These are phyloP conservation scores for Larix sibirica DNA, from an alignment of 83 land plant genomes.

Conservation along the genomic window DNA sequence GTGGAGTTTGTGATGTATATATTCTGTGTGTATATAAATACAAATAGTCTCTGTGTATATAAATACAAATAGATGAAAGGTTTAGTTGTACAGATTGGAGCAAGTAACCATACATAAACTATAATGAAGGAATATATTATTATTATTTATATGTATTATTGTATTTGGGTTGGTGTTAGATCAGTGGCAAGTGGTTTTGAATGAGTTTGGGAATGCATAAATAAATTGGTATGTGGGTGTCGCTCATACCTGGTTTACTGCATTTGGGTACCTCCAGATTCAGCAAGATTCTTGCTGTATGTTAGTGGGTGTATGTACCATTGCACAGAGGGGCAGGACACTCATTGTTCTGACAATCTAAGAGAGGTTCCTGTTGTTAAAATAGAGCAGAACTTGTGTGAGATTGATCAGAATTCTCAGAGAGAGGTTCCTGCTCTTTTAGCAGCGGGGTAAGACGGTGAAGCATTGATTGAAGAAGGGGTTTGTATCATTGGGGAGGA, in stretches of 20 bases:
- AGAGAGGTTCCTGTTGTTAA: conserved; percentile 2
- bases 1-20: background rate
- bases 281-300: conserved; percentile 1
- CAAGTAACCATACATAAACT: background rate
- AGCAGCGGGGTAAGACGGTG: too few species aligned
- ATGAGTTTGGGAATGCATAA: background rate
- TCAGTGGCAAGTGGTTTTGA: conserved; percentile 3
- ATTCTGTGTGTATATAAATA: too few species aligned
- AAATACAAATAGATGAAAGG: background rate
- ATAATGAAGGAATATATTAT: background rate
- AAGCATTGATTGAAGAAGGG: background rate
- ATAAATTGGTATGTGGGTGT: conserved; percentile 2
- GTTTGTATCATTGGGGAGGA: background rate
- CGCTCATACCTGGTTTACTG: background rate
- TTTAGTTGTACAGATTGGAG: background rate
- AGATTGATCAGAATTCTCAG: too few species aligned
- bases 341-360: background rate
- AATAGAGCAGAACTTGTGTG: background rate
- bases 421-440: too few species aligned
- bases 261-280: background rate
- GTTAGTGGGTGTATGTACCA: background rate
- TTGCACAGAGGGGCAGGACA: background rate
- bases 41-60: background rate
- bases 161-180: background rate
- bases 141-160: background rate